phyloP scores from a whole-genome alignment of 345 rosid genomes.

The Salix dunnii region DNA sequence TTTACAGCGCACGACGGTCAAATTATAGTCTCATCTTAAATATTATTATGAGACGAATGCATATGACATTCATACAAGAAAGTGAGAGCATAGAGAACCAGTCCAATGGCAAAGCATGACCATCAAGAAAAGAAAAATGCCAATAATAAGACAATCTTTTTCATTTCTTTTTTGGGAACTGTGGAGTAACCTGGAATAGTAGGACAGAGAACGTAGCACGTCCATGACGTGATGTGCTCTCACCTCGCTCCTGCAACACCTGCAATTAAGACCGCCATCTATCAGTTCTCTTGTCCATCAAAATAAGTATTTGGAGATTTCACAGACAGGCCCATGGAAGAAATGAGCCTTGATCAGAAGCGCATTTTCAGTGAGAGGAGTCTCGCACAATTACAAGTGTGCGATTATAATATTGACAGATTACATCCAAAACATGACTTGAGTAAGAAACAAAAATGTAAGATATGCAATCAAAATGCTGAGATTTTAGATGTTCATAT shows the following conservation, averaged over 20 bases:
- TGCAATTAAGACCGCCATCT: constrained; percentile 29
- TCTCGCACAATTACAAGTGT: not conserved
- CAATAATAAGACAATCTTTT: not conserved
- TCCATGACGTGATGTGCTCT: constrained; percentile 99
- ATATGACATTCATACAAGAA: not conserved
- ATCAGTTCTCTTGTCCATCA: constrained; percentile 16
- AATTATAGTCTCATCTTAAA: constrained; percentile 7
- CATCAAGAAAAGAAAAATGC: not conserved
- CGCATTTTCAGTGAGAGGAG: not conserved
- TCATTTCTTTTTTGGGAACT: not conserved
- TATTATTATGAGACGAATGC: constrained; percentile 1
- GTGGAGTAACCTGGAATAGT: constrained; percentile 77
- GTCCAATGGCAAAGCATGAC: not conserved
- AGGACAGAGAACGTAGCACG: constrained; percentile 98
- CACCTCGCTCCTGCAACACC: constrained; percentile 99
- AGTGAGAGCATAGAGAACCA: constrained; percentile 18
- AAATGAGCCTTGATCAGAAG: not conserved
- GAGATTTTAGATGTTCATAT: not conserved
- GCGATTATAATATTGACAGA: not conserved
- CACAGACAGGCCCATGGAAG: not conserved
- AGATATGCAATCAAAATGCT: not conserved
- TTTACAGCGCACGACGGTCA: constrained; percentile 5
- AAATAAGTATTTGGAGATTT: constrained; percentile 9
- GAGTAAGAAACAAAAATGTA: not conserved
- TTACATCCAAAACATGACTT: constrained; percentile 1